A percentile compares a stretch with the other conserved stretches of the same genome.
These are phyloP conservation scores for Kernera saxatilis DNA, from an alignment of 345 rosid species.

Conservation along the genomic window DNA sequence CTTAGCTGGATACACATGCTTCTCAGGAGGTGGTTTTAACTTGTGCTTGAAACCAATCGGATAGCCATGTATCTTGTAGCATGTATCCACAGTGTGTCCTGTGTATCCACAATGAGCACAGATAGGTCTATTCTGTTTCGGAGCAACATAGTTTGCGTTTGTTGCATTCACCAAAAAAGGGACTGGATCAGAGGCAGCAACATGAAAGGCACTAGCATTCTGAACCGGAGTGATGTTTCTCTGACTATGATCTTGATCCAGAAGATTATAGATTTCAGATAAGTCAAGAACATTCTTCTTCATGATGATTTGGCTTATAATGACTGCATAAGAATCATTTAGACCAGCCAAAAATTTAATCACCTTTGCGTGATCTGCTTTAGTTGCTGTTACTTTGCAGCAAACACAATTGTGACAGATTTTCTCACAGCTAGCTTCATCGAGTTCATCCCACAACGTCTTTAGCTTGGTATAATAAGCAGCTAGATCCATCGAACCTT, in stretches of 20 bases:
- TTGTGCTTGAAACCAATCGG: background rate
- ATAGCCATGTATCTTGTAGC: background rate
- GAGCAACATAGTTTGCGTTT: too few species aligned
- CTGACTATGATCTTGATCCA: background rate
- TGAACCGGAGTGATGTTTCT: accelerated
- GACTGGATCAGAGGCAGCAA: background rate
- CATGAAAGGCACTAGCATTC: background rate
- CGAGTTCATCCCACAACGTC: background rate
- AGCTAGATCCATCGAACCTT: background rate
- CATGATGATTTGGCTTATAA: background rate
- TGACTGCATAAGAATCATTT: background rate
- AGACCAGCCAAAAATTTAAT: background rate
- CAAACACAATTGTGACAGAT: background rate
- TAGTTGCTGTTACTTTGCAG: background rate
- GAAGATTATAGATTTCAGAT: background rate
- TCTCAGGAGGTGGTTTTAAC: background rate
- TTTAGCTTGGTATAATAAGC: background rate
- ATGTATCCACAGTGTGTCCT: background rate
- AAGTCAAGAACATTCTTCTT: background rate
- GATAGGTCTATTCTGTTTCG: accelerated
- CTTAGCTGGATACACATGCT: accelerated
- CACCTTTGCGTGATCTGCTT: background rate
- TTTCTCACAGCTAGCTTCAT: background rate
- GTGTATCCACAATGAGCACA: background rate
- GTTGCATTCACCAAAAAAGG: background rate